Evolutionary conservation across 108 stramenopile genomes (phyloP), one percentile per base, ranked within the genome.

Genomic region (Mediolabrus comicus): DNA sequence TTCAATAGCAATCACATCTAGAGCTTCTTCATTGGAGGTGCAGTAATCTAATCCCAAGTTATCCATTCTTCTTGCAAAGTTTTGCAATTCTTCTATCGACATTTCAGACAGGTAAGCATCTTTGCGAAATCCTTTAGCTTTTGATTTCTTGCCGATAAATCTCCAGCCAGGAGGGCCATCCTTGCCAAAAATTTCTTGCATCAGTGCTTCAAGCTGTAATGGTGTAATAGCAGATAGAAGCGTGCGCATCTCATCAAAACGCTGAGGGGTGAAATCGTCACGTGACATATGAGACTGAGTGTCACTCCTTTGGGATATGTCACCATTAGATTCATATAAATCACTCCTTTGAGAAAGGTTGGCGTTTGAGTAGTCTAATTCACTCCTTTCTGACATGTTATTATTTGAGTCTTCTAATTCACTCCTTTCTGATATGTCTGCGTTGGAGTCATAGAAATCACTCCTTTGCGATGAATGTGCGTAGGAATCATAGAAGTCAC

Each of bases 1-100:
- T 39, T 68, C 66, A 11, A 75, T 28, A 19, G 74, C 67, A 25
- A 75, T 65, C 53, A 67, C 49, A 51, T 75, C 74, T 53, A 75
- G 61, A 1, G 61, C 74, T 29, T 62, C 67, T 7, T 75, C 66
- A 25, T 55, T 22, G 25, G 60, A 35, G 6, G 12, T n/a, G 32
- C 74, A 75, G 14, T 51, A 27, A 19, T 68, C 65, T 10, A 65
- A 62, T n/a, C 66, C 67, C 19, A 52, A 8, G 11, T 67, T 35
- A 26, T 75, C 28, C 33, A 67, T 68, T 2, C 60, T 27, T 53
- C 30, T 36, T 14, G 74, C 49, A 35, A 61, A 75, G 9, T 52
- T 27, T 17, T 52, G 34, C 12, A 75, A 43, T 68, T 75, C 74
- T 13, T 67, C 41, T 14, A 62, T 22, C 11, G 12, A 33, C 61